These are phyloP conservation scores for Lentinula detonsa DNA, from an alignment of 768 basidiomycete species.

Conservation along the genomic window DNA sequence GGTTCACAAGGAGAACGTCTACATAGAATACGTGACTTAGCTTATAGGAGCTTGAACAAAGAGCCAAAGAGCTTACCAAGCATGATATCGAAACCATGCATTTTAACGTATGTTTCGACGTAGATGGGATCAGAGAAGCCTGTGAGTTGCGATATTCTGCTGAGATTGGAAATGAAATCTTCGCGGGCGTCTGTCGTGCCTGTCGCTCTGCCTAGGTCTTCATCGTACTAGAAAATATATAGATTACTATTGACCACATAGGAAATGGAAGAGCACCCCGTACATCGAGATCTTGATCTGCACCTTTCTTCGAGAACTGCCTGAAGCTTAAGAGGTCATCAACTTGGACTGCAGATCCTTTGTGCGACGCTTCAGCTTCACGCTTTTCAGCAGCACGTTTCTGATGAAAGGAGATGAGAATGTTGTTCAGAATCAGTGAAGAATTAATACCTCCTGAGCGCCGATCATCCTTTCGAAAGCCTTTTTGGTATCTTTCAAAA, in stretches of 20 bases:
- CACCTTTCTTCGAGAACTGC: conserved; percentile 91
- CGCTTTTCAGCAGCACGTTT: conserved; percentile 91
- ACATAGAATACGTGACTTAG: background rate
- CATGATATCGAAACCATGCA: conserved; percentile 95
- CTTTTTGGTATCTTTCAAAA: conserved; percentile 81
- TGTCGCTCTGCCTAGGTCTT: conserved; percentile 86
- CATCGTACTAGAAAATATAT: conserved; percentile 58
- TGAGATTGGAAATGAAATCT: conserved; percentile 93
- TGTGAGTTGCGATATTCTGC: conserved; percentile 91
- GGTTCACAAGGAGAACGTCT: conserved; percentile 97
- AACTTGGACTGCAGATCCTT: conserved; percentile 72
- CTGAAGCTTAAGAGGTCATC: conserved; percentile 91
- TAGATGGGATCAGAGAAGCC: conserved; percentile 99
- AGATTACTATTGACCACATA: background rate
- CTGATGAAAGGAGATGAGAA: conserved; percentile 27
- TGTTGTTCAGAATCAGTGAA: background rate
- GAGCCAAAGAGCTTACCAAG: conserved; percentile 48
- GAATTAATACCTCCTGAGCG: conserved; percentile 72
- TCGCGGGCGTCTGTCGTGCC: conserved; percentile 79
- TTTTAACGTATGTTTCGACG: conserved; percentile 95
- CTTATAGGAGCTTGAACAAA: background rate
- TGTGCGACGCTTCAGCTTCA: conserved; percentile 64
- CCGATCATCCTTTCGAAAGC: conserved; percentile 95
- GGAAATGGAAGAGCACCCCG: conserved; percentile 12
- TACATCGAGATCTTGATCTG: conserved; percentile 74